Evolutionary conservation across 2,329 filamentous ascomycete species (phyloP), one percentile per base, ranked within the genome.

Genomic region (Thielaviopsis populi): DNA sequence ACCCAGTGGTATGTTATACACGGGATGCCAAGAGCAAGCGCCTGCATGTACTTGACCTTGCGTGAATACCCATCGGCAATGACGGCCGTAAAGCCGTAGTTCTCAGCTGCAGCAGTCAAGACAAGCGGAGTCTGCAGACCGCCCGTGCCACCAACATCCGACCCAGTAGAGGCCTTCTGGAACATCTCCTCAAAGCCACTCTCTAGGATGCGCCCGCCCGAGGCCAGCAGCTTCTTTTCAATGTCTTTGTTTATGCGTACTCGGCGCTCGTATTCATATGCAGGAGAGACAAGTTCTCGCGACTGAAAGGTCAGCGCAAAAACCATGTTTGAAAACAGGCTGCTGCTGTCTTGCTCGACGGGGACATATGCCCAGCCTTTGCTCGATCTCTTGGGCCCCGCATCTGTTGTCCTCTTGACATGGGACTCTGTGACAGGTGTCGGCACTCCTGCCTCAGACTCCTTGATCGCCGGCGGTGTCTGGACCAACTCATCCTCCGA

Each of bases 11-110:
- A 81, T 5, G 89, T 87, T 1, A 99, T 78, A 70, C 91, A 96
- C 0, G 94, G 94, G 0, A 99, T 75, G 0, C 89, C 90, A 0
- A 99, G 81, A 0, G 94, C 91, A 1, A 99, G 81, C 0, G 94
- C 94, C 74, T 97, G 91, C 79, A 97, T 88, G 73, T 94, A 96
- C 72, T 97, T 99, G 60, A 85, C 83, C 67, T 90, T 91, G 58
- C 92, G 84, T 6, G 88, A 94, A 72, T 96, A 88, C 3, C 83
- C 82, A 70, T 97, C 89, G 0, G 91, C 87, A 66, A 99, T 88
- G 15, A 97, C 76, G 3, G 90, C 91, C 0, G 88, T 84, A 70
- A 99, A 97, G 0, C 89, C 86, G 0, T 85, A 76, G 1, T 79
- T 74, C 42, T 75, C 70, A 24, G 81, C 80, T 24, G 76, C 72